Percentiles rank a stretch among this genome's conserved stretches.
phyloP scores from a whole-genome alignment of 2,329 filamentous ascomycete species.

The Fusarium musae region DNA sequence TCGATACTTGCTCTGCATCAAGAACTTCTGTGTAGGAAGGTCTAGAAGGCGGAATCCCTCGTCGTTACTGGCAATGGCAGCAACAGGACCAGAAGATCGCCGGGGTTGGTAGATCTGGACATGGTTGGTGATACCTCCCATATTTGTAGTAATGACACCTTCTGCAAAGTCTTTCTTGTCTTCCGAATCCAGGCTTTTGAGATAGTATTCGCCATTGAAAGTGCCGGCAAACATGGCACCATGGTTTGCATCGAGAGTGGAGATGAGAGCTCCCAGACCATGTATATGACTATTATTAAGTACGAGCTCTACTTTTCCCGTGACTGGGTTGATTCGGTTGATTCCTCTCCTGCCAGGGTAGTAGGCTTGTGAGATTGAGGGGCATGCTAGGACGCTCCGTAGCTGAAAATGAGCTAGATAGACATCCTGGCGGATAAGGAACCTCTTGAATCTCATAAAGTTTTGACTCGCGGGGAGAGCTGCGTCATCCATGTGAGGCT shows the following conservation, averaged over 20 bases:
- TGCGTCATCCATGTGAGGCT: slow-evolving; percentile 37
- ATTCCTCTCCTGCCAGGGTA: slow-evolving; percentile 65
- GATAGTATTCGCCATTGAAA: slow-evolving; percentile 66
- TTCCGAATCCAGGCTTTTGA: slow-evolving; percentile 58
- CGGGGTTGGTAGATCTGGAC: slow-evolving; percentile 67
- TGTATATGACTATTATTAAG: slow-evolving; percentile 56
- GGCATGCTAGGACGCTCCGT: slow-evolving; percentile 69
- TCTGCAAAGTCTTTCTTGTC: slow-evolving; percentile 51
- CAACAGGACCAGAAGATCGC: slow-evolving; percentile 62
- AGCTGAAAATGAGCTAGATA: slow-evolving; percentile 74
- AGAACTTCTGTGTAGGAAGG: slow-evolving; percentile 67
- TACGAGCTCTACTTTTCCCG: slow-evolving; percentile 56
- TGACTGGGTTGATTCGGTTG: slow-evolving; percentile 63
- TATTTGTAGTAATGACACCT: slow-evolving; percentile 60
- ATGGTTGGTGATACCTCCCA: slow-evolving; percentile 73
- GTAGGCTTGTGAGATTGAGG: slow-evolving; percentile 65
- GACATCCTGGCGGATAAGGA: slow-evolving; percentile 65
- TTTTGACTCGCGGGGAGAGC: slow-evolving; percentile 55
- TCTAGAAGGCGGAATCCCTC: slow-evolving; percentile 68
- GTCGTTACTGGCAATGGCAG: slow-evolving; percentile 73
- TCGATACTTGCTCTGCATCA: slow-evolving; percentile 63
- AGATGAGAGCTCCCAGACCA: slow-evolving; percentile 55
- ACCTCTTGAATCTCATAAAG: slow-evolving; percentile 69
- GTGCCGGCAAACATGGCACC: slow-evolving; percentile 69
- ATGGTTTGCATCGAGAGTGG: slow-evolving; percentile 62